Conservation (phyloP, 768 basidiomycete genomes). For the Lentinula aciculospora region DNA sequence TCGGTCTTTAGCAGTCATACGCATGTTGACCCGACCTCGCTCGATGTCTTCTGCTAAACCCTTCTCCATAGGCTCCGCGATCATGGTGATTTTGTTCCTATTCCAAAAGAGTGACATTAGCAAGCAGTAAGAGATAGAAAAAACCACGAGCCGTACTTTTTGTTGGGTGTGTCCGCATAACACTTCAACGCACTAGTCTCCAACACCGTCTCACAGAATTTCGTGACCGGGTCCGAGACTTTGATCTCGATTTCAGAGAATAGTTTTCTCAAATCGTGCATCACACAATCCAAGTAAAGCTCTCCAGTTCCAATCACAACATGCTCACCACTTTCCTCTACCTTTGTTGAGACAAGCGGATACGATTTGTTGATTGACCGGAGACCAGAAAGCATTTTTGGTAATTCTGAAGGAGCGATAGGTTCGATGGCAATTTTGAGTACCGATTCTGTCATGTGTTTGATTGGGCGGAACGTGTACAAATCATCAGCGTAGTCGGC, state of each 20-base stretch:
- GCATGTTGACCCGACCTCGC: conserved; percentile 86
- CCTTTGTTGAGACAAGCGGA: conserved; percentile 89
- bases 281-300: conserved; percentile 91
- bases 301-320: conserved; percentile 96
- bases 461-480: conserved; percentile 93
- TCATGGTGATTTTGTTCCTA: conserved; percentile 98
- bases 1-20: conserved; percentile 91
- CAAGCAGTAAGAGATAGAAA: conserved; percentile 11
- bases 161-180: conserved; percentile 99
- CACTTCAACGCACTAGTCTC: conserved; percentile 98
- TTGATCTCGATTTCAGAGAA: conserved; percentile 99
- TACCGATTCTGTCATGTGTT: conserved; percentile 95
- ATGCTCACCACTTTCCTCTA: conserved; percentile 98
- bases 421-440: conserved; percentile 98
- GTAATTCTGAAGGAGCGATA: conserved; percentile 93
- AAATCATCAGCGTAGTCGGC: conserved; percentile 66
- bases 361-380: conserved; percentile 98
- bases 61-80: conserved; percentile 93
- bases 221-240: conserved; percentile 97
- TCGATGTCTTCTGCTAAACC: conserved; percentile 98
- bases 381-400: conserved; percentile 96
- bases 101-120: not conserved
- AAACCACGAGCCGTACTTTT: conserved; percentile 62
- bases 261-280: conserved; percentile 89
- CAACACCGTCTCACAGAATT: conserved; percentile 96